phyloP scores from a whole-genome alignment of 2,329 filamentous ascomycete species.

The Trematosphaeria pertusa region DNA sequence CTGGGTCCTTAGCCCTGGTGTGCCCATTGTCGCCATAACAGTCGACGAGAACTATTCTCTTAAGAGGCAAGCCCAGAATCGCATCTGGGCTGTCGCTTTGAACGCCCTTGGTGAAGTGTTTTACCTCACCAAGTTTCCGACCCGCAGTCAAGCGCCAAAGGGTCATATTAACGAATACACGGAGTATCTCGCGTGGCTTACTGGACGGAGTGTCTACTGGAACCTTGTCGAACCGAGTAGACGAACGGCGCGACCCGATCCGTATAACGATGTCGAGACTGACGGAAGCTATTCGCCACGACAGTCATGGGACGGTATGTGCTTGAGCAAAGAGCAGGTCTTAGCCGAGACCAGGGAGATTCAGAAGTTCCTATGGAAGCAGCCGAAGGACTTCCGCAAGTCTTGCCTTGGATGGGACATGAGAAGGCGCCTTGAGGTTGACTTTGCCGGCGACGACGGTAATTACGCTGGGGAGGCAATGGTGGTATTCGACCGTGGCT shows the following conservation, averaged over 20 bases:
- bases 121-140: conserved; percentile 77
- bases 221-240: conserved; percentile 79
- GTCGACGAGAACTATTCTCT: conserved; percentile 83
- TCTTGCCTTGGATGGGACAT: conserved; percentile 91
- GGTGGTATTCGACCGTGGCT: conserved; percentile 75
- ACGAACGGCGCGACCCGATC: conserved; percentile 73
- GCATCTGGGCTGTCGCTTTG: conserved; percentile 90
- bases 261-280: conserved; percentile 70
- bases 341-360: conserved; percentile 81
- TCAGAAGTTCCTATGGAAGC: conserved; percentile 74
- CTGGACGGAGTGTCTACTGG: conserved; percentile 82
- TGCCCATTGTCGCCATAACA: conserved; percentile 84
- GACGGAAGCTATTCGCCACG: conserved; percentile 79
- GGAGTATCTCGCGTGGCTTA: conserved; percentile 76
- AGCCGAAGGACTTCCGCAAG: conserved; percentile 79
- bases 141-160: conserved; percentile 58
- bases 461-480: conserved; percentile 77
- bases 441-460: conserved; percentile 85
- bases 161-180: conserved; percentile 58
- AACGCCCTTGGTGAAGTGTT: conserved; percentile 94
- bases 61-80: conserved; percentile 71
- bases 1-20: conserved; percentile 90
- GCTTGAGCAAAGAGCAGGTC: conserved; percentile 73
- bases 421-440: conserved; percentile 82
- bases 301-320: conserved; percentile 77